Base-by-base conservation (phyloP, 768 basidiomycete species). In the Auricularia heimuer region DNA sequence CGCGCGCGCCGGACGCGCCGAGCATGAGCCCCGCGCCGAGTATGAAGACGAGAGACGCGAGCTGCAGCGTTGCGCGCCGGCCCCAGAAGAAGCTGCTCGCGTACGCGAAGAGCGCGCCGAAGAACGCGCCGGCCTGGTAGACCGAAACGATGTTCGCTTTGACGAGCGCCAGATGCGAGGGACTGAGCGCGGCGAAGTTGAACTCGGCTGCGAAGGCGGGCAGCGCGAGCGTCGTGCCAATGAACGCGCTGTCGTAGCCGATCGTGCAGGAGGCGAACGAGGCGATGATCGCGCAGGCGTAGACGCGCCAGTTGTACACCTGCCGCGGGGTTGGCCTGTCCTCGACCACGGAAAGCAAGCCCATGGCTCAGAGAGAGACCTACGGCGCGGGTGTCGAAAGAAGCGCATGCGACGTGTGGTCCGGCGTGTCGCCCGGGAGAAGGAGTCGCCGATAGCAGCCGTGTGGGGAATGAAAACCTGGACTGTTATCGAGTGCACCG, bases 91-190 rank as follows among this genome's bases (percentile, higher is more conserved):
- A 79, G 63, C 78, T 78, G 33, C 76, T 66, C 33, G 77, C 75
- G 63, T 76, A 76, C 1, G 75, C 77, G 34, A 76, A 67, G 56
- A 77, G 69, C 6, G 77, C 75, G 29, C 77, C 77, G 65, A 78
- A 78, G 72, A 82, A 76, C 67, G 74, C 74, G 44, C 79, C 79
- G 10, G 77, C 82, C 65, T 81, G 80, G 69, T 77, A 82, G 10
- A 75, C 69, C 8, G 80, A 79, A 18, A 82, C 80, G 42, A 82
- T 77, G 66, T 82, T 82, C 10, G 79, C 75, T 3, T 76, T 77
- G 58, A 78, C 73, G 33, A 71, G 63, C 33, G 76, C 72, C 58
- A 77, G 69, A 45, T 77, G 68, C 0, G 66, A 47, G 0, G 74
- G 66, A 2, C 73, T 70, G 70, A 76, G 74, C 3, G 67, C 71